Evolutionary conservation across 768 basidiomycete species (phyloP), one percentile per base, ranked within the genome.

Genomic region (Chlorophyllum brunneum): DNA sequence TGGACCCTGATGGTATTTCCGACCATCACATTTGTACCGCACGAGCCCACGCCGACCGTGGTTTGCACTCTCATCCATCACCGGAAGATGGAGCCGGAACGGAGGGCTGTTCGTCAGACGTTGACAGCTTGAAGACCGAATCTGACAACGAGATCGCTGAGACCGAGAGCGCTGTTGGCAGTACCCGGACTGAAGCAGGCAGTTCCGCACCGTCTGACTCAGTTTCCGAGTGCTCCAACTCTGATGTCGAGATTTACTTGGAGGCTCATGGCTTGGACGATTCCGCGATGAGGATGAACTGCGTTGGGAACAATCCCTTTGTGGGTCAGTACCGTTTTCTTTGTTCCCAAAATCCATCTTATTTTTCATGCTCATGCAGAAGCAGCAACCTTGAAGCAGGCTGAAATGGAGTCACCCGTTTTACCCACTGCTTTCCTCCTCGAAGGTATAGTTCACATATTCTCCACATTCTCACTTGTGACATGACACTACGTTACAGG

Each of bases 211-310:
- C 26, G 16, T 37, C 42, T 13, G 51, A 53, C 37, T 39, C 51
- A 10, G 39, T 29, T 10, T 53, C 51, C 15, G 51, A 53, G n/a
- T 15, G 49, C 27, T 59, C 58, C 5, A 56, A 54, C 49, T 55
- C 55, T 22, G 68, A 66, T 22, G 63, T 72, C 33, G 71, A 72
- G 55, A 70, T 72, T 15, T 70, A 70, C 48, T 61, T 72, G 38
- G 63, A 64, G 44, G 61, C 62, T 40, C 64, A 67, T 38, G 64
- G 63, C 20, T 57, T 70, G 54, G 62, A 67, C 51, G 62, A 68
- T 52, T 67, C 67, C 38, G 61, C 55, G 18, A 51, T 57, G 38
- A 60, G 56, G 38, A 62, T 64, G 61, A 60, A 62, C 54, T 49
- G 49, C 26, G 39, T 52, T 20, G 26, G 39, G 20, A 43, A 47